Conservation (phyloP, 2,329 filamentous ascomycete genomes). For the Aspergillus sergii region DNA sequence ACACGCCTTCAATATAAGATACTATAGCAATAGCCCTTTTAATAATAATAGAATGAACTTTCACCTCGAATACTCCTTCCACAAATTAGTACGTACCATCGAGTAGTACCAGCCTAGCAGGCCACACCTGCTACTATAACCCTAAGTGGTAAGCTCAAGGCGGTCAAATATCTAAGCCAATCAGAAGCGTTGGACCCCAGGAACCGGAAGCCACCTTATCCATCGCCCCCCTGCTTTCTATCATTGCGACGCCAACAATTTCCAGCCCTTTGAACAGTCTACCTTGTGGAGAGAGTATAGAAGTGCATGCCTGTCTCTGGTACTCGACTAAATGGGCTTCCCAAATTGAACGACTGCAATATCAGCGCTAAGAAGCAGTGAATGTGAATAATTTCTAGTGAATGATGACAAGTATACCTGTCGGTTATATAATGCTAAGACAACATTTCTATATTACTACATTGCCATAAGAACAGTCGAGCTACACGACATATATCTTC, state of each 20-base stretch:
- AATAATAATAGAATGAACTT: conserved; percentile 1
- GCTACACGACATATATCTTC: not conserved
- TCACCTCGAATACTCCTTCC: not conserved
- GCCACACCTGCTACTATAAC: not conserved
- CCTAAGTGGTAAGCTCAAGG: not conserved
- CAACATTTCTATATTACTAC: not conserved
- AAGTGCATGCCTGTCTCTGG: not conserved
- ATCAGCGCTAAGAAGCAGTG: not conserved
- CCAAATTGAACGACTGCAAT: not conserved
- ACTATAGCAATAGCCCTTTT: not conserved
- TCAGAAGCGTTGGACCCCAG: not conserved
- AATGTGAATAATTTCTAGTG: not conserved
- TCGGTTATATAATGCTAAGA: not conserved
- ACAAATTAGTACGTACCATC: not conserved
- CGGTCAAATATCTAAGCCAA: not conserved
- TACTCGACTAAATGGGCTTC: not conserved
- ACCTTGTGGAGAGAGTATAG: not conserved
- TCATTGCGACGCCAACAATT: not conserved
- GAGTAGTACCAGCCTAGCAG: too few species aligned
- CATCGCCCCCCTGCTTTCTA: not conserved
- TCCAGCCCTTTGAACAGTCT: not conserved
- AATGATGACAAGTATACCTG: not conserved
- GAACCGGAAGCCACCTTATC: not conserved
- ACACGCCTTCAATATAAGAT: not conserved
- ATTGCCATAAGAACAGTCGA: not conserved